phyloP scores from a whole-genome alignment of 768 basidiomycete genomes.

The Xerocomellus amylosporus region DNA sequence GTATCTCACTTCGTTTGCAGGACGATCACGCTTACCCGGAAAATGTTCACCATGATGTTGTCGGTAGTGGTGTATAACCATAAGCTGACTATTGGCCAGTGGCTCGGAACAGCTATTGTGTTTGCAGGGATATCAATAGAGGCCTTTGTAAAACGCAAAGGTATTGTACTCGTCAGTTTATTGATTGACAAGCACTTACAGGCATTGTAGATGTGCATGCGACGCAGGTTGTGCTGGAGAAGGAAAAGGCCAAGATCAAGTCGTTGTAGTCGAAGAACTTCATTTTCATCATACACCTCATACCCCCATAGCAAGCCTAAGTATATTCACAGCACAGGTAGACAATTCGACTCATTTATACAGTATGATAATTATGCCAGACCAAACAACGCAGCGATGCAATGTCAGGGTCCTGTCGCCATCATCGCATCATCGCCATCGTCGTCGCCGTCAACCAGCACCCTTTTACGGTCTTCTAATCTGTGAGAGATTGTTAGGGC shows the following conservation, averaged over 20 bases:
- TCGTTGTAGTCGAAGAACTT: conserved; percentile 47
- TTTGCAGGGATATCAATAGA: conserved; percentile 96
- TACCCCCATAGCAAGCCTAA: conserved; percentile 12
- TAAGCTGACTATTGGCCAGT: conserved; percentile 78
- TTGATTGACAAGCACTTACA: conserved; percentile 2
- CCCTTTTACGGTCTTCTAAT: conserved; percentile 45
- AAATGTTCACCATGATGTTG: conserved; percentile 96
- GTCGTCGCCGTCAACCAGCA: conserved; percentile 33
- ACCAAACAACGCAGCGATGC: not conserved
- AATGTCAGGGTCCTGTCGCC: conserved; percentile 28
- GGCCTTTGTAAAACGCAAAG: conserved; percentile 86
- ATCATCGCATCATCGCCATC: conserved; percentile 36
- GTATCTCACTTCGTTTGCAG: conserved; percentile 37
- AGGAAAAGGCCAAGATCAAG: conserved; percentile 82
- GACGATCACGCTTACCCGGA: conserved; percentile 93
- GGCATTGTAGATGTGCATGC: conserved; percentile 65
- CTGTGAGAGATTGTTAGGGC: conserved; percentile 18
- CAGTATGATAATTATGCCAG: conserved; percentile 24
- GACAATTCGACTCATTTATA: conserved; percentile 20
- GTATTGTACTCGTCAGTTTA: conserved; percentile 37
- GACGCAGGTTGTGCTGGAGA: conserved; percentile 77
- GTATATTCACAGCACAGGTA: conserved; percentile 17
- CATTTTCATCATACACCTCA: conserved; percentile 2
- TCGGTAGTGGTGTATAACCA: conserved; percentile 93
- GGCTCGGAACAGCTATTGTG: conserved; percentile 88